These are phyloP conservation scores for Ganoderma boninense DNA, from an alignment of 1,284 basidiomycete species.

Conservation along the genomic window DNA sequence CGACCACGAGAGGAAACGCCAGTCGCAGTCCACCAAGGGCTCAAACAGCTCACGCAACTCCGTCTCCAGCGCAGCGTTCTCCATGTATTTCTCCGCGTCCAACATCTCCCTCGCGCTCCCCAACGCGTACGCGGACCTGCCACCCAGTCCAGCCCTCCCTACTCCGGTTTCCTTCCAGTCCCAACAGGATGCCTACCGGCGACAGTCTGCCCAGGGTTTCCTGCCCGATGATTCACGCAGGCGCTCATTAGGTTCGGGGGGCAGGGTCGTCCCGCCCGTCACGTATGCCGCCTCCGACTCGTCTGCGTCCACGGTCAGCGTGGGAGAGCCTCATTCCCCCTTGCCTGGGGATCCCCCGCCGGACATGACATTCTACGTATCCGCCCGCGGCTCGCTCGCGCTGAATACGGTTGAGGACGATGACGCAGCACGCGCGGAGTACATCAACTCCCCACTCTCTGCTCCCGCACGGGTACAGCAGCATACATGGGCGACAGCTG, in stretches of 20 bases:
- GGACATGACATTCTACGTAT: conserved; percentile 44
- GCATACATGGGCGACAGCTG: conserved; percentile 15
- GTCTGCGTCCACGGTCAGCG: conserved; percentile 29
- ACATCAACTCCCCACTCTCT: conserved; percentile 34
- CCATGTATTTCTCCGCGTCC: conserved; percentile 62
- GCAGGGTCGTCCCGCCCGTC: conserved; percentile 3
- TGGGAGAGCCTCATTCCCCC: conserved; percentile 25
- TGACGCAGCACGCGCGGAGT: conserved; percentile 25
- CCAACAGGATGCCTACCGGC: conserved; percentile 15
- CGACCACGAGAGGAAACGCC: conserved; percentile 58
- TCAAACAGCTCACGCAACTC: conserved; percentile 36
- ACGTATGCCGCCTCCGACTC: conserved; percentile 32
- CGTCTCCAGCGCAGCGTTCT: conserved; percentile 54
- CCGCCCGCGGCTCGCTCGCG: conserved; percentile 56
- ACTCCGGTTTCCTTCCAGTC: conserved; percentile 4
- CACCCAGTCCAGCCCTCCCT: conserved; percentile 32
- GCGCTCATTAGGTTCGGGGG: conserved; percentile 16
- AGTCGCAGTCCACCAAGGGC: conserved; percentile 21
- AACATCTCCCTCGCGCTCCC: conserved; percentile 45
- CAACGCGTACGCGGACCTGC: conserved; percentile 48
- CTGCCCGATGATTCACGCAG: conserved; percentile 17
- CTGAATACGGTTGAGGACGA: conserved; percentile 28
- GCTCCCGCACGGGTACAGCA: conserved; percentile 29
- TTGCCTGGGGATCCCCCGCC: conserved; percentile 9
- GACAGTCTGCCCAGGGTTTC: conserved; percentile 17